Percentiles rank a stretch among this genome's conserved stretches.
Conservation (phyloP, 768 basidiomycete genomes). For the Lactarius hengduanensis region DNA sequence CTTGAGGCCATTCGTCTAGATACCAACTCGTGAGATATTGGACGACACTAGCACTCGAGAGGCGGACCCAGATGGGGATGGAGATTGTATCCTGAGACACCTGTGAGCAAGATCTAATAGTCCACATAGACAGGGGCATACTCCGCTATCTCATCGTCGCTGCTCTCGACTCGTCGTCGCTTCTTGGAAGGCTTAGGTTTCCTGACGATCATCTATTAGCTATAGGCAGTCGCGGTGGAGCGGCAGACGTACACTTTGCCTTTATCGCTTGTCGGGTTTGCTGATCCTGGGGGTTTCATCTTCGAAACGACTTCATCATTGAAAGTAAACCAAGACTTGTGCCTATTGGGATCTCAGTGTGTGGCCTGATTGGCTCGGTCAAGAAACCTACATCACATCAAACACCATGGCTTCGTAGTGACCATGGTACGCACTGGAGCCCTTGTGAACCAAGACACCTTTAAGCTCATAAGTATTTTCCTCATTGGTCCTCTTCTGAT, state of each 20-base stretch:
- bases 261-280: conserved; percentile 35
- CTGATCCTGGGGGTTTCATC: conserved; percentile 53
- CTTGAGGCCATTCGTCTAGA: conserved; percentile 57
- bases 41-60: not conserved
- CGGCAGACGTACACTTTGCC: conserved; percentile 24
- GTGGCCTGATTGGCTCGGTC: not conserved
- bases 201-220: conserved; percentile 13
- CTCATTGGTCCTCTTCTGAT: conserved; percentile 20
- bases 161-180: conserved; percentile 50
- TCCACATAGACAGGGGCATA: conserved; percentile 15
- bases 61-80: conserved; percentile 17
- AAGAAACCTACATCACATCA: conserved; percentile 56
- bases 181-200: conserved; percentile 40
- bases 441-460: conserved; percentile 87
- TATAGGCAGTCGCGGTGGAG: not conserved
- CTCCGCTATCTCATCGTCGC: conserved; percentile 44
- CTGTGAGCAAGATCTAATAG: conserved; percentile 6
- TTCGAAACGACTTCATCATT: conserved; percentile 84
- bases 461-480: conserved; percentile 71
- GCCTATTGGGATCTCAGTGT: conserved; percentile 39
- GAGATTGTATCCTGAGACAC: conserved; percentile 19
- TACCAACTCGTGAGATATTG: not conserved
- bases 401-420: conserved; percentile 87
- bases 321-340: conserved; percentile 82
- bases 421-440: conserved; percentile 87